A percentile compares a stretch with the other conserved stretches of the same genome.
These are phyloP conservation scores for Talaromyces stipitatus DNA, from an alignment of 495 filamentous ascomycete species.

Conservation along the genomic window DNA sequence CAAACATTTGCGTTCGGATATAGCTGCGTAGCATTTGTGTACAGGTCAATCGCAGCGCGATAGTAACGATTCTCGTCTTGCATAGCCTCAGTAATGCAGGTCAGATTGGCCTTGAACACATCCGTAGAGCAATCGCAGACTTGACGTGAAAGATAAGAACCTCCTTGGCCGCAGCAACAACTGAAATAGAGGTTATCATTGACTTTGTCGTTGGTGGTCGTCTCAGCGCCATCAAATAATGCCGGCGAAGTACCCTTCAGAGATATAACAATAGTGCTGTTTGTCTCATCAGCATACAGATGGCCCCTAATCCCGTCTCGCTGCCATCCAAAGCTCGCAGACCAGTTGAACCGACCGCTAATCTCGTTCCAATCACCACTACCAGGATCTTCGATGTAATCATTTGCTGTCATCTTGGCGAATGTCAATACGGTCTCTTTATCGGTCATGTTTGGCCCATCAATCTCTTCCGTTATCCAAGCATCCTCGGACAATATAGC, in stretches of 20 bases:
- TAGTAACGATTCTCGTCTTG: conserved; percentile 85
- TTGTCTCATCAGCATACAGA: conserved; percentile 78
- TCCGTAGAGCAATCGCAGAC: conserved; percentile 84
- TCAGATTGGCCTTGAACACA: conserved; percentile 83
- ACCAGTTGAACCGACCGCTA: conserved; percentile 70
- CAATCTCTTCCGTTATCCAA: conserved; percentile 77
- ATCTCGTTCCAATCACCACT: conserved; percentile 80
- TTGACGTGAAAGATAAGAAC: conserved; percentile 76
- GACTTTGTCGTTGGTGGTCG: conserved; percentile 92
- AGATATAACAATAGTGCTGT: conserved; percentile 82
- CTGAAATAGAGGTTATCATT: conserved; percentile 98
- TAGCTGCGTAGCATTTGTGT: conserved; percentile 80
- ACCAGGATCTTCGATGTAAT: conserved; percentile 68
- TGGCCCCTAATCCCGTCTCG: conserved; percentile 84
- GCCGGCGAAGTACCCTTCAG: conserved; percentile 87
- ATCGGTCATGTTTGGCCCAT: conserved; percentile 76
- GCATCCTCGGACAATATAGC: conserved; percentile 55
- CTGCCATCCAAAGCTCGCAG: conserved; percentile 83
- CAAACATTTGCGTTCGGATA: conserved; percentile 85
- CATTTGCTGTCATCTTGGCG: conserved; percentile 79
- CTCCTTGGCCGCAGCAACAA: conserved; percentile 93
- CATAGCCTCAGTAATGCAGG: conserved; percentile 71
- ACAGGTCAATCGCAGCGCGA: conserved; percentile 74
- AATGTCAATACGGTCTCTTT: conserved; percentile 77
- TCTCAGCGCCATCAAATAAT: conserved; percentile 89